These are phyloP conservation scores for Zalaria sp. DNA, from an alignment of 2,329 filamentous ascomycete species.

Conservation along the genomic window DNA sequence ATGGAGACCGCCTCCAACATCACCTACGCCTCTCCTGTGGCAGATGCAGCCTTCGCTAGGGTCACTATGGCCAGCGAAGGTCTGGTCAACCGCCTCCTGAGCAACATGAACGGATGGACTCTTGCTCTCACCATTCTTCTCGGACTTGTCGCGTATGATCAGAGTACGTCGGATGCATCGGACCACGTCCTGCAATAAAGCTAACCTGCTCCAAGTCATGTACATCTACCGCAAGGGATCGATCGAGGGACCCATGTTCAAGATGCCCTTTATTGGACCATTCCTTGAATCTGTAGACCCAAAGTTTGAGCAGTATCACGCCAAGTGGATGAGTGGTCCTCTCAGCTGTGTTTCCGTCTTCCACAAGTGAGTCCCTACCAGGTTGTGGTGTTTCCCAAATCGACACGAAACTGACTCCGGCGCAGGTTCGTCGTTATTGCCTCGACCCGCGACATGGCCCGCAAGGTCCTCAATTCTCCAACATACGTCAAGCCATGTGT, in stretches of 20 bases:
- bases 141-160: conserved; percentile 69
- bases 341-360: conserved; percentile 97
- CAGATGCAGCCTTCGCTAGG: conserved; percentile 45
- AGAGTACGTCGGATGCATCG: conserved; percentile 47
- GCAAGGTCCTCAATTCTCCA: conserved; percentile 94
- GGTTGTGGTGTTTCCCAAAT: background rate
- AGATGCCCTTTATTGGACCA: conserved; percentile 56
- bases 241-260: conserved; percentile 32
- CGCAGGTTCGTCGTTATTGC: conserved; percentile 93
- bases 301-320: conserved; percentile 79
- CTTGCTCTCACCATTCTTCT: conserved; percentile 57
- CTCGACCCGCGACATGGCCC: conserved; percentile 84
- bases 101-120: conserved; percentile 49
- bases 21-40: conserved; percentile 56
- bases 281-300: conserved; percentile 88
- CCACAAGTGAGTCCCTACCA: conserved; percentile 87
- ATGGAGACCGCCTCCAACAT: conserved; percentile 34
- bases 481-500: conserved; percentile 88
- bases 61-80: conserved; percentile 32
- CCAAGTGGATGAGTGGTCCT: conserved; percentile 81
- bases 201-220: conserved; percentile 22
- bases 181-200: background rate
- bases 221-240: conserved; percentile 33
- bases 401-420: background rate
- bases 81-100: conserved; percentile 40